These are phyloP conservation scores for Ganoderma lingzhi DNA, from an alignment of 1,284 basidiomycete species.

Conservation along the genomic window DNA sequence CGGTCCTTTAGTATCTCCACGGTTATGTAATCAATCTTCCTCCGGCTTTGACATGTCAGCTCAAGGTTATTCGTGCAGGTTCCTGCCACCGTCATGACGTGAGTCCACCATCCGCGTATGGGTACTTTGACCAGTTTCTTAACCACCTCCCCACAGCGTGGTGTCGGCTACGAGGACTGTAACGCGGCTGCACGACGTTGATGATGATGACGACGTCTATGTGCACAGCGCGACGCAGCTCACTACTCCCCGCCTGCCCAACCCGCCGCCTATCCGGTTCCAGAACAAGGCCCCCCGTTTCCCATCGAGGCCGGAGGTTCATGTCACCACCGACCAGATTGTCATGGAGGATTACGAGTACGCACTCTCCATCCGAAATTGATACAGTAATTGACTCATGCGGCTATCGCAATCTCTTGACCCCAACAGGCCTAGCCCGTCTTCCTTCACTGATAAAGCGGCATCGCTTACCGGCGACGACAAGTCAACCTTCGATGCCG, in stretches of 20 bases:
- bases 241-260: constrained; percentile 35
- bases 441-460: constrained; percentile 23
- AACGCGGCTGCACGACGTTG: constrained; percentile 66
- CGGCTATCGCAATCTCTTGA: not conserved
- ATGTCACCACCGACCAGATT: constrained; percentile 67
- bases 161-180: constrained; percentile 74
- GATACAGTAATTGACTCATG: not conserved
- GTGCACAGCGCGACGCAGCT: constrained; percentile 54
- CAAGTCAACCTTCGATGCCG: constrained; percentile 21
- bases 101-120: constrained; percentile 33
- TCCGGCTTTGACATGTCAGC: constrained; percentile 39
- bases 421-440: constrained; percentile 21
- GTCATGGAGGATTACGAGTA: constrained; percentile 51
- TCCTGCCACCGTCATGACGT: constrained; percentile 73
- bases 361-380: constrained; percentile 12
- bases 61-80: constrained; percentile 53
- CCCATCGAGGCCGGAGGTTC: constrained; percentile 57
- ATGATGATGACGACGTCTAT: constrained; percentile 53
- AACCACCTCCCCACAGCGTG: constrained; percentile 46
- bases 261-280: constrained; percentile 22
- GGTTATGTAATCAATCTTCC: constrained; percentile 35
- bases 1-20: constrained; percentile 39
- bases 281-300: constrained; percentile 26
- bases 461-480: constrained; percentile 26
- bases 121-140: constrained; percentile 2